Base-by-base conservation (phyloP, 2,329 filamentous ascomycete genomes). In the Colletotrichum cuscutae region DNA sequence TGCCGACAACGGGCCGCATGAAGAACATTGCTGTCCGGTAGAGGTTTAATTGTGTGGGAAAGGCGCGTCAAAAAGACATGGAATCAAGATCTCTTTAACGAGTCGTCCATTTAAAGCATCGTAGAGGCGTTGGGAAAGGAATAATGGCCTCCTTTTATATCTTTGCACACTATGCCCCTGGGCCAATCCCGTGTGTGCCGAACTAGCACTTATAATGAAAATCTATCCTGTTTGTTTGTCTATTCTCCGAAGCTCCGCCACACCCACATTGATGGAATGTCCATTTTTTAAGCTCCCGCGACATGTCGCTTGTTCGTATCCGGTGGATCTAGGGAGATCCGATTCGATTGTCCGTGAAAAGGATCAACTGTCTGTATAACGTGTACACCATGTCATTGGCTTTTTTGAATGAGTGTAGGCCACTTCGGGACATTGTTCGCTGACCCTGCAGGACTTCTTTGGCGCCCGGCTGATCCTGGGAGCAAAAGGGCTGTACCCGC, bases 1-100 rank as follows among this genome's bases (percentile, higher is more conserved):
- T 84, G 11, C 89, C 88, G 2, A 89, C 84, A 0, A 85, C 84
- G 2, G 84, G 82, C 12, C 76, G 74, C 58, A 78, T 75, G 67
- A 78, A 77, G 74, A 71, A 74, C 35, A 72, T 72, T 52, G 69
- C 65, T 26, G 71, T 71, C 63, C 68, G 68, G 52, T 73, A 46
- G 37, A n/a, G 35, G 24, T 4, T 49, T 7, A 19, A 2, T n/a
- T 19, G 24, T 3, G 11, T 19, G 22, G 26, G 28, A 35, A 63
- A 49, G 53, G 30, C 12, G 35, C 15, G 70, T 60, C 53, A 67
- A 60, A 60, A 42, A 56, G 6, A 70, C 37, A 60, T 58, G 24
- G 52, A 63, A 65, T 26, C 37, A 60, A 59, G 28, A 32, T 42
- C 37, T 42, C 42, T 28, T 37, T 4, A 13, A 22, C 13, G 24